Conservation (phyloP, 192 early-diverging fungal genomes). For the Entomortierella chlamydospora region DNA sequence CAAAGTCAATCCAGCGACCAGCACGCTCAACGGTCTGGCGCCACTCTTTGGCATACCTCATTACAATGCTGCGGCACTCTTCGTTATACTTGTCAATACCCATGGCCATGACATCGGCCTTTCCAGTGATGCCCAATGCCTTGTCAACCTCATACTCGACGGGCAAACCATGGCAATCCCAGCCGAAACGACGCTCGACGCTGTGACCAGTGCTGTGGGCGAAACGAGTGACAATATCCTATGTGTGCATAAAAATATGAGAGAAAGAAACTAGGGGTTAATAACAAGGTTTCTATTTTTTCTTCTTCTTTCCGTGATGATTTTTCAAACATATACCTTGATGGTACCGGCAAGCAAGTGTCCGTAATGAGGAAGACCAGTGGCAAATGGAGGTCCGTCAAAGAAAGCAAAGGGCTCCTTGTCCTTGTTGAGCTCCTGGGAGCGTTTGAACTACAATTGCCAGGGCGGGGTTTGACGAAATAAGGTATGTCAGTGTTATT, state of each 20-base stretch:
- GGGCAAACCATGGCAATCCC: slow-evolving; percentile 92
- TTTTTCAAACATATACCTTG: slow-evolving; percentile 70
- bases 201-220: slow-evolving; percentile 95
- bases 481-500: no score
- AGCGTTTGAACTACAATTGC: slow-evolving; percentile 55
- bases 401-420: slow-evolving; percentile 92
- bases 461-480: background rate
- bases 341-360: slow-evolving; percentile 99
- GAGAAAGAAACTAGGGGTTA: no score
- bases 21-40: slow-evolving; percentile 93
- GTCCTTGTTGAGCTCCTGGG: slow-evolving; percentile 90
- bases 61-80: slow-evolving; percentile 97
- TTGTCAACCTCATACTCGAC: slow-evolving; percentile 99
- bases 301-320: no score
- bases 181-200: slow-evolving; percentile 97
- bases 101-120: slow-evolving; percentile 89
- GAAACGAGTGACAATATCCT: slow-evolving; percentile 98
- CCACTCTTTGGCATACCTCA: slow-evolving; percentile 95
- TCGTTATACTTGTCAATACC: slow-evolving; percentile 98
- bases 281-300: no score
- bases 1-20: slow-evolving; percentile 99
- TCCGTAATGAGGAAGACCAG: slow-evolving; percentile 98
- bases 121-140: slow-evolving; percentile 85
- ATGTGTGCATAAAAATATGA: no score
- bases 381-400: slow-evolving; percentile 99